phyloP scores from a whole-genome alignment of 495 filamentous ascomycete genomes.

The Glutinoglossum americanum region DNA sequence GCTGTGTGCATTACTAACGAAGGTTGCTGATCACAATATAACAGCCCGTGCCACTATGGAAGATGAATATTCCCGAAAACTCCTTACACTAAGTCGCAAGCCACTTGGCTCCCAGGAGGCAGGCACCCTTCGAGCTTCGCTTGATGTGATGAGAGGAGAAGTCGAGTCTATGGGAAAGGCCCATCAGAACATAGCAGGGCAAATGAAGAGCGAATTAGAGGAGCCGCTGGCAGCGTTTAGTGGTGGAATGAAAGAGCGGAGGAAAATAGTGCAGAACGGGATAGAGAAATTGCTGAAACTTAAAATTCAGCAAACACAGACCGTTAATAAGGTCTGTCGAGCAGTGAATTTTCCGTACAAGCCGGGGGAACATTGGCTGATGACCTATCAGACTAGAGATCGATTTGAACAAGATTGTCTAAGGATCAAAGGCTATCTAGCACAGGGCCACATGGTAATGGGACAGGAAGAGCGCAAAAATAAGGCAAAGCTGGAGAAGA shows the following conservation, averaged over 20 bases:
- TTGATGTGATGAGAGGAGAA: conserved; percentile 74
- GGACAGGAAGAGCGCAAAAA: conserved; percentile 98
- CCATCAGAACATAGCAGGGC: conserved; percentile 67
- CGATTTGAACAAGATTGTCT: conserved; percentile 92
- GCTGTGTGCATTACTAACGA: background rate
- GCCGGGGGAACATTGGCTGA: conserved; percentile 11
- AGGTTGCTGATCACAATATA: background rate
- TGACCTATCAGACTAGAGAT: conserved; percentile 47
- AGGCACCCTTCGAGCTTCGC: conserved; percentile 59
- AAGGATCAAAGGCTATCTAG: conserved; percentile 94
- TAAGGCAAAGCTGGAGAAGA: conserved; percentile 97
- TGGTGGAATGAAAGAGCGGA: conserved; percentile 79
- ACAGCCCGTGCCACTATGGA: conserved; percentile 72
- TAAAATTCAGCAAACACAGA: conserved; percentile 76
- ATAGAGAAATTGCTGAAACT: conserved; percentile 85
- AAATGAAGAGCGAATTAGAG: conserved; percentile 96
- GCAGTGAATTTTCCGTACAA: background rate
- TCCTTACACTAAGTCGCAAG: conserved; percentile 70
- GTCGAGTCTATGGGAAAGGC: conserved; percentile 89
- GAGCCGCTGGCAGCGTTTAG: conserved; percentile 82
- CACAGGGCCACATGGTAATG: conserved; percentile 99
- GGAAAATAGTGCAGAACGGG: conserved; percentile 84
- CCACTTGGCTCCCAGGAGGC: conserved; percentile 73
- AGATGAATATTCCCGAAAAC: conserved; percentile 91
- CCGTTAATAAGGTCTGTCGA: conserved; percentile 60